A percentile compares a stretch with the other conserved stretches of the same genome.
Evolutionary conservation across 2,329 filamentous ascomycete species (phyloP).

Genomic region (Xylariaceae sp.): DNA sequence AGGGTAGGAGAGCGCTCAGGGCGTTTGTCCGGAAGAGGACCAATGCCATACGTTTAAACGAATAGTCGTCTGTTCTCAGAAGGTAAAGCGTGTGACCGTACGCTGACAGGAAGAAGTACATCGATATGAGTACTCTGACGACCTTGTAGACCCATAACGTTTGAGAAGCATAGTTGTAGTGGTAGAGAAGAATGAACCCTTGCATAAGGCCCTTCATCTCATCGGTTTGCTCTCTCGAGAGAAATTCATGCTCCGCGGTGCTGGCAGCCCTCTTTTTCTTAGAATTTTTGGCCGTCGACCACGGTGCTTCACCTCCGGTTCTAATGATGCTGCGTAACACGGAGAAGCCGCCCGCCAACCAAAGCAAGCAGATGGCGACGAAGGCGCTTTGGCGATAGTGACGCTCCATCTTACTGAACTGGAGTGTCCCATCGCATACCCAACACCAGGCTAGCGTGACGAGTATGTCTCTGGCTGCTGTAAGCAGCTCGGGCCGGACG

Average conservation of each 20-base stretch:
- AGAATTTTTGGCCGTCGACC: slow-evolving; percentile 12
- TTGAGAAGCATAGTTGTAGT: slow-evolving; percentile 50
- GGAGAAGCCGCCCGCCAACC: slow-evolving; percentile 24
- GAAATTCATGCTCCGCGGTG: slow-evolving; percentile 34
- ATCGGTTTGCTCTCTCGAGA: slow-evolving; percentile 52
- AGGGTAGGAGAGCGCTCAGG: slow-evolving; percentile 47
- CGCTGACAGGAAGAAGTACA: slow-evolving; percentile 57
- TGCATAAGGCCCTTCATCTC: slow-evolving; percentile 67
- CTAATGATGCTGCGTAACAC: slow-evolving; percentile 14
- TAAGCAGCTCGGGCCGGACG: slow-evolving; percentile 12
- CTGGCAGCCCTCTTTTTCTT: slow-evolving; percentile 11
- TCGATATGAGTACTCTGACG: slow-evolving; percentile 48
- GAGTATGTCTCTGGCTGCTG: slow-evolving; percentile 21
- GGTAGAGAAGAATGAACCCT: slow-evolving; percentile 47
- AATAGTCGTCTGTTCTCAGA: slow-evolving; percentile 51
- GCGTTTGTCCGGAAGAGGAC: slow-evolving; percentile 55
- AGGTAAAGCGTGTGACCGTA: slow-evolving; percentile 59
- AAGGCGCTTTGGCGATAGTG: slow-evolving; percentile 34
- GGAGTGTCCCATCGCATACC: slow-evolving; percentile 48
- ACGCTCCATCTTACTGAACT: slow-evolving; percentile 48
- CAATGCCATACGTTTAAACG: slow-evolving; percentile 43
- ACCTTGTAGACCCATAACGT: slow-evolving; percentile 49
- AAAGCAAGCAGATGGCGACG: slow-evolving; percentile 24
- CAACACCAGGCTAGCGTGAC: slow-evolving; percentile 41
- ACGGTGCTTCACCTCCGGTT: slow-evolving; percentile 6